These are phyloP conservation scores for Juglanconis sp. DNA, from an alignment of 2,329 filamentous ascomycete genomes.

Conservation along the genomic window DNA sequence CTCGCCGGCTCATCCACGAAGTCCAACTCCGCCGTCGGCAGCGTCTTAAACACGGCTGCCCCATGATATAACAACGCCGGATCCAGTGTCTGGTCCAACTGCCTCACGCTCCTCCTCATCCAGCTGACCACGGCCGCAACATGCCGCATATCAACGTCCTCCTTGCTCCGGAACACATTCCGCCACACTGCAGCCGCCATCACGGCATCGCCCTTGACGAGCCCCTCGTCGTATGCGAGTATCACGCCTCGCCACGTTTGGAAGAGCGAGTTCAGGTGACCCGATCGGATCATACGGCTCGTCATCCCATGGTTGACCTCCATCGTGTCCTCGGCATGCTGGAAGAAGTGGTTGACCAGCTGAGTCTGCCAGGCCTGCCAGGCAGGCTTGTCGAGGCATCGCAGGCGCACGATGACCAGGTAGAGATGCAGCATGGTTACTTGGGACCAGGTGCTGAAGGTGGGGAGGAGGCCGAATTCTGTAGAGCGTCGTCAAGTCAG, in stretches of 20 bases:
- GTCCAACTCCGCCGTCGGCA: constrained; percentile 33
- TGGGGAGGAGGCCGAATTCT: constrained; percentile 78
- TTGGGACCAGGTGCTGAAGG: constrained; percentile 94
- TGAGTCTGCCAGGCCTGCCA: constrained; percentile 81
- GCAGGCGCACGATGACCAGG: constrained; percentile 77
- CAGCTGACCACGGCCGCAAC: constrained; percentile 55
- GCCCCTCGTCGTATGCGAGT: constrained; percentile 78
- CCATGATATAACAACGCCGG: constrained; percentile 32
- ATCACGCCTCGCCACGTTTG: constrained; percentile 87
- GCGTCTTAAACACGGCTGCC: constrained; percentile 41
- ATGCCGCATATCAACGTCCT: constrained; percentile 47
- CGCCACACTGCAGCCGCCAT: constrained; percentile 85
- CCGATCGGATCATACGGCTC: constrained; percentile 57
- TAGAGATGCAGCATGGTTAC: constrained; percentile 97
- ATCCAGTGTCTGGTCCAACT: constrained; percentile 50
- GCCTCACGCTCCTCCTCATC: constrained; percentile 48
- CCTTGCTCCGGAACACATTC: constrained; percentile 77
- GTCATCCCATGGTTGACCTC: constrained; percentile 72
- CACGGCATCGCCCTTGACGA: constrained; percentile 73
- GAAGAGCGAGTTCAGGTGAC: constrained; percentile 82
- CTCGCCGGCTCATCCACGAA: constrained; percentile 38
- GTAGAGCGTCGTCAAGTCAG: constrained; percentile 11
- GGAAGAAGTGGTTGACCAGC: constrained; percentile 93
- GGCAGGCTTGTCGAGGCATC: constrained; percentile 68
- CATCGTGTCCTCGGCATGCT: constrained; percentile 81